Base-by-base conservation (phyloP, 1,284 basidiomycete species). In the Malassezia nana region DNA sequence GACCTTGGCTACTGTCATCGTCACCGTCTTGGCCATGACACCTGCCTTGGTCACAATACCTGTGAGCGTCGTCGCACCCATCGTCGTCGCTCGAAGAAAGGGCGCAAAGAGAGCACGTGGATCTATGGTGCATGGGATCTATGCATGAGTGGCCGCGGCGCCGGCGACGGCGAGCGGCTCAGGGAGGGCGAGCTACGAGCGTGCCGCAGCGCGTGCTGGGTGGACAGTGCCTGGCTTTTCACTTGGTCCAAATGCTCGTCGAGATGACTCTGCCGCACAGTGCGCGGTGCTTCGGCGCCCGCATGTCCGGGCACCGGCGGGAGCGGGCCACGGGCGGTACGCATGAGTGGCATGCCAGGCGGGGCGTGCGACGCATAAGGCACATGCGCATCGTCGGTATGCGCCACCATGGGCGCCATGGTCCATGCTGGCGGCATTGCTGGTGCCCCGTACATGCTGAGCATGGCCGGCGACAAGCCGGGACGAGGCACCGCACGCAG, bases 11-110 rank as follows among this genome's bases (percentile, higher is more conserved):
- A 70, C 68, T 13, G 60, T 65, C 57, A 70, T 60, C 1, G 68
- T 70, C 47, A 69, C 68, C 9, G 68, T 70, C 52, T 70, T 70
- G 38, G 62, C 65, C 68, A 70, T 70, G 16, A 64, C 61, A 28
- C 68, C 68, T 2, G 68, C 68, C 54, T 67, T 69, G 30, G 65
- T 67, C 32, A 69, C 65, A 35, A 69, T 62, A 45, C 66, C 66
- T 10, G 53, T 52, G 9, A 59, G 49, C 18, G 35, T 20, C 8
- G 46, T 55, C 32, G 58, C 43, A n/a, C 55, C 48, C 58, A 59
- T 59, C 29, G 46, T 59, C 29, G 46, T 38, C 40, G 35, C 39
- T 22, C 29, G 16, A 48, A 33, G 31, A 35, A 46, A 46, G 31
- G 35, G 16, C 31, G 32, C 31, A 29, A 18, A 24, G 26, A 16